These are phyloP conservation scores for Wickerhamomyces queroliae DNA, from an alignment of 805 yeast species.

Conservation along the genomic window DNA sequence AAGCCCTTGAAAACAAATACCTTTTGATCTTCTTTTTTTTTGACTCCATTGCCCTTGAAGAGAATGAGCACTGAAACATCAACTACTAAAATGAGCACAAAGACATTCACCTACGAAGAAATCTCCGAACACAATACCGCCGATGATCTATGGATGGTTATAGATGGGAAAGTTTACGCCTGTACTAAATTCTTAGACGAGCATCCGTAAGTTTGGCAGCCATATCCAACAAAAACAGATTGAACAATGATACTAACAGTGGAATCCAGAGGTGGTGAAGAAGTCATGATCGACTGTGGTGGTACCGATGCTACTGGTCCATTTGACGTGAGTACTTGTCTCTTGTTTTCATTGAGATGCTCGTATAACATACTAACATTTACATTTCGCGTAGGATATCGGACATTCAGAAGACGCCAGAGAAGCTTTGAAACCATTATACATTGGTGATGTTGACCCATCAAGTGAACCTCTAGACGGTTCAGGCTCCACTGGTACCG, in stretches of 20 bases:
- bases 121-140: conserved; percentile 67
- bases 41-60: neutral
- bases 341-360: neutral
- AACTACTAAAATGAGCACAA: conserved; percentile 31
- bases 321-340: conserved; percentile 48
- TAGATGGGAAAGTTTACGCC: conserved; percentile 81
- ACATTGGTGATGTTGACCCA: conserved; percentile 77
- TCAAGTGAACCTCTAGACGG: conserved; percentile 33
- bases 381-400: conserved; percentile 48
- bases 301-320: conserved; percentile 83
- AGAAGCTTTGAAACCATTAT: conserved; percentile 60
- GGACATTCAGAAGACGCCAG: conserved; percentile 98
- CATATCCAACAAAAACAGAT: neutral
- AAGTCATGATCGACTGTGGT: conserved; percentile 73
- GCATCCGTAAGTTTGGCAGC: conserved; percentile 50
- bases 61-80: neutral
- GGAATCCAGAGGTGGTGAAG: conserved; percentile 66
- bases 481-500: conserved; percentile 11
- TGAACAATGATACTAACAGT: conserved; percentile 18
- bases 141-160: conserved; percentile 79
- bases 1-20: too few species aligned
- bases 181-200: conserved; percentile 54
- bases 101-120: conserved; percentile 57
- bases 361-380: conserved; percentile 33
- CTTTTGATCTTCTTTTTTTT: neutral